Evolutionary conservation across 148 eudicot species (phyloP), one percentile per base, ranked within the genome.

Genomic region (Silene uniflora): DNA sequence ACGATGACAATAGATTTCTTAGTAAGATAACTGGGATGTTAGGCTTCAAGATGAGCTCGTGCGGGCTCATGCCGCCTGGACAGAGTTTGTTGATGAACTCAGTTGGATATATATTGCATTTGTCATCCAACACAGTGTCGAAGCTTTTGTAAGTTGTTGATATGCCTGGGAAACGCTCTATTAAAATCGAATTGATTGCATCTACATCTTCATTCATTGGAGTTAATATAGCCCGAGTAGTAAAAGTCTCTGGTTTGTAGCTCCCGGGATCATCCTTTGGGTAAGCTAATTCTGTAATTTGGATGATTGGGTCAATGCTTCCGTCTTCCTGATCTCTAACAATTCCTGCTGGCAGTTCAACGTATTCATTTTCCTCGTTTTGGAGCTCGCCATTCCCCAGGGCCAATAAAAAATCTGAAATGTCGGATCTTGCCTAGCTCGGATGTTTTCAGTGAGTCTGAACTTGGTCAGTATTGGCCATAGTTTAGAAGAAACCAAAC

Each of bases 161-260:
- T 1, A 25, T 11, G 0, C 80, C 71, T 5, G 61, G 49, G 58
- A 78, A 63, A 7, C 54, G 6, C 0, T 21, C 17, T 25, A 78
- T 72, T 1, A 32, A 10, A 3, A 3, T 14, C 13, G 17, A 5
- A 22, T 70, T 77, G 0, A 77, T 69, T 2, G 21, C 1, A 27
- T 71, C 75, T 5, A 69, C 69, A 22, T 54, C 67, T 1, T 69
- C 79, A 70, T 77, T 77, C 47, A 22, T 69, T 2, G 60, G 60
- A 18, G 68, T 47, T 7, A 70, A 60, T 0, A 77, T 60, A 18
- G 52, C 27, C 42, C 47, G 29, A 1, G 4, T 23, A n/a, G 22
- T 10, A 24, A n/a, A 23, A 66, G 52, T 0, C 17, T 60, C 12
- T 14, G 4, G 1, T 9, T 2, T 29, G 44, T 56, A 56, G 11